Percentiles rank a stretch among this genome's conserved stretches.
Conservation (phyloP, 2,329 filamentous ascomycete genomes). For the Fusarium torulosum region DNA sequence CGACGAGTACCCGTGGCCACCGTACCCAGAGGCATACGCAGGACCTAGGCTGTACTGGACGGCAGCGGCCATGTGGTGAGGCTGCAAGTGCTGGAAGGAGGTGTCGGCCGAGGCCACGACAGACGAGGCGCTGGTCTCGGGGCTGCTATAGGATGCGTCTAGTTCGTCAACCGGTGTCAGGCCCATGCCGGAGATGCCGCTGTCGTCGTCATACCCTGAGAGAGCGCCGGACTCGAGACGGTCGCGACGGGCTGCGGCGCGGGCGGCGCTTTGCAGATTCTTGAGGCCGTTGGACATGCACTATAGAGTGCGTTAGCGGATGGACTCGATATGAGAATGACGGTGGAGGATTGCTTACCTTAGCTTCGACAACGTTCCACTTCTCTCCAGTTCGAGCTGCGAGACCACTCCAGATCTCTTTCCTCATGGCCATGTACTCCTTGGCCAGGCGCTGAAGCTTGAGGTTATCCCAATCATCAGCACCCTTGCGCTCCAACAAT, state of each 20-base stretch:
- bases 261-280: conserved; percentile 78
- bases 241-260: conserved; percentile 75
- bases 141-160: conserved; percentile 68
- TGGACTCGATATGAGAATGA: background rate
- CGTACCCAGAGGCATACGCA: conserved; percentile 43
- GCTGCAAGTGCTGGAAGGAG: conserved; percentile 49
- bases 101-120: conserved; percentile 56
- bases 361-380: conserved; percentile 78
- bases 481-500: conserved; percentile 79
- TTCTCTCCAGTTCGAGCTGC: conserved; percentile 83
- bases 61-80: conserved; percentile 41
- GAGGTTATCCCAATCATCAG: conserved; percentile 82
- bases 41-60: conserved; percentile 46
- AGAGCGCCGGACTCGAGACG: conserved; percentile 62
- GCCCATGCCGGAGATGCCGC: conserved; percentile 73
- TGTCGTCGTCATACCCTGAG: conserved; percentile 75
- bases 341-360: conserved; percentile 58
- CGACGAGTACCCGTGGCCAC: conserved; percentile 63
- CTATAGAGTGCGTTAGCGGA: conserved; percentile 58
- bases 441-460: conserved; percentile 80
- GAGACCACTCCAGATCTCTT: conserved; percentile 84
- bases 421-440: conserved; percentile 83
- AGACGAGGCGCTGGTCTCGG: conserved; percentile 62
- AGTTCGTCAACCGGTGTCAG: conserved; percentile 71
- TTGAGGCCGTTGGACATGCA: conserved; percentile 88